A percentile compares a stretch with the other conserved stretches of the same genome.
These are phyloP conservation scores for Yamadazyma tumulicola DNA, from an alignment of 805 yeast genomes.

Conservation along the genomic window DNA sequence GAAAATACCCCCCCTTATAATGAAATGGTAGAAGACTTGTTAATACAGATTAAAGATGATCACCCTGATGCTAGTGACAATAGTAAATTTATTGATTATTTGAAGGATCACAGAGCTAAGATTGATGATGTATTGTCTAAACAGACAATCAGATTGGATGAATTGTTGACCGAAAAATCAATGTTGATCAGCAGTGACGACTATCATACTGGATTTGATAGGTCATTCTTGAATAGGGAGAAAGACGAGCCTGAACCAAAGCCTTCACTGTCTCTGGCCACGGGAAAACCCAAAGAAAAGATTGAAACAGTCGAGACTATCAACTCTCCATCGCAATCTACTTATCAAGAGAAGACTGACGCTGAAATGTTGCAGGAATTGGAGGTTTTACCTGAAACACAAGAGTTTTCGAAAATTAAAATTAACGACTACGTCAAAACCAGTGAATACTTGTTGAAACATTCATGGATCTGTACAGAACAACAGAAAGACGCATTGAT, in stretches of 20 bases:
- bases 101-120: conserved; percentile 62
- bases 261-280: background rate
- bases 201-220: conserved; percentile 86
- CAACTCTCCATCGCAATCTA: conserved; percentile 7
- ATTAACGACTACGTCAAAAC: conserved; percentile 45
- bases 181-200: conserved; percentile 85
- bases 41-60: conserved; percentile 71
- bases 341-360: conserved; percentile 10
- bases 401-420: conserved; percentile 58
- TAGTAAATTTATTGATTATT: conserved; percentile 33
- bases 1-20: conserved; percentile 63
- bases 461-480: conserved; percentile 69
- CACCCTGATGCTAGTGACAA: conserved; percentile 43
- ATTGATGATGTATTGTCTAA: conserved; percentile 63
- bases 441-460: conserved; percentile 50
- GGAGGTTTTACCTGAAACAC: conserved; percentile 60
- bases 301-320: conserved; percentile 26
- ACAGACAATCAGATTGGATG: conserved; percentile 63
- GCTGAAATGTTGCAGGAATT: conserved; percentile 45
- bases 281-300: conserved; percentile 11
- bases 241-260: conserved; percentile 15
- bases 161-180: conserved; percentile 66
- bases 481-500: conserved; percentile 88
- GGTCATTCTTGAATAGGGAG: conserved; percentile 71
- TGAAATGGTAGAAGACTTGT: conserved; percentile 89